Evolutionary conservation across 2,329 filamentous ascomycete species (phyloP), one percentile per base, ranked within the genome.

Genomic region (Ophiostoma novo-ulmi): DNA sequence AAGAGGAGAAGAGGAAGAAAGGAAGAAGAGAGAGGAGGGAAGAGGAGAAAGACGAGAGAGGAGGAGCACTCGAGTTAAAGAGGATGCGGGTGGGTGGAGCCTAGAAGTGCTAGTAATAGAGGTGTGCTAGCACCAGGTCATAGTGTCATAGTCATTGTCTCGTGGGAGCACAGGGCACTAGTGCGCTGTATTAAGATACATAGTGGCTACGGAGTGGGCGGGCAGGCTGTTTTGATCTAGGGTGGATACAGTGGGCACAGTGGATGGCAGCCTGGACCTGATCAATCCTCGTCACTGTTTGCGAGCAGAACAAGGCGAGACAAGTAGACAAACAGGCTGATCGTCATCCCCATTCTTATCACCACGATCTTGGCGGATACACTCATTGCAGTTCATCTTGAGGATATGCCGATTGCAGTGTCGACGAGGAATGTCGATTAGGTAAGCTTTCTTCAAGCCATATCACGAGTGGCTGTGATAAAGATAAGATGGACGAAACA

Each of bases 51-150:
- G 61, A 69, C 17, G 31, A 11, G 35, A 58, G 39, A 48, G 63
- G 67, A 41, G 61, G 39, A 66, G 58, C 58, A 63, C 26, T 65
- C 63, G 63, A 65, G 63, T 65, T 39, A 52, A 52, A 31, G 64
- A 67, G 68, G 55, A 69, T 67, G 67, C 67, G 70, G 67, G 31
- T 63, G 48, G 70, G 64, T 67, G 70, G 67, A 67, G 35, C 63
- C 44, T 48, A 20, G 41, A 44, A 44, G 3, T 44, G 41, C 41
- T 17, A 44, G 38, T 11, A 39, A 48, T 4, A 48, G 41, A 48
- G n/a, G 41, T 38, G 38, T 39, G 38, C 38, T 39, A 67, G 22
- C 36, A 11, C n/a, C 52, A 39, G 65, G 65, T 52, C 52, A 68
- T 65, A 36, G 63, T 66, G 64, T 41, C 20, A 35, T 14, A 38